Conservation (phyloP, 768 basidiomycete species). For the Mycena haematopus region DNA sequence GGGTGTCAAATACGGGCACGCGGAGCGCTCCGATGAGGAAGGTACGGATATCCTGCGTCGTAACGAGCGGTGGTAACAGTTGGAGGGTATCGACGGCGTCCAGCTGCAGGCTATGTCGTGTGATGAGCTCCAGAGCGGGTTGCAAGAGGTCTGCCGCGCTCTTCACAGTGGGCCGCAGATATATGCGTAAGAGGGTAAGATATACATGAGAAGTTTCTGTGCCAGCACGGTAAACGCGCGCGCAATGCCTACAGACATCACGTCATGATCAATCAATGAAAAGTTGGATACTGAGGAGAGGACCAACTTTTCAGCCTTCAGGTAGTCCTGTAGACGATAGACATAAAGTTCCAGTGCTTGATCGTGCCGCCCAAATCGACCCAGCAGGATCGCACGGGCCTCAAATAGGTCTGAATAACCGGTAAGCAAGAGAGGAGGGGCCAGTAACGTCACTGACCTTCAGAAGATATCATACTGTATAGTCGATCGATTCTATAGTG, state of each 20-base stretch:
- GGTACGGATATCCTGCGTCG: constrained; percentile 75
- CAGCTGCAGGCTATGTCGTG: constrained; percentile 81
- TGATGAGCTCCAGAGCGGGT: constrained; percentile 89
- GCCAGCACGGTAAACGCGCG: constrained; percentile 70
- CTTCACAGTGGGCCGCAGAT: constrained; percentile 74
- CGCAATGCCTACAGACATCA: constrained; percentile 76
- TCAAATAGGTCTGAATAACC: constrained; percentile 75
- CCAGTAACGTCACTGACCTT: constrained; percentile 57
- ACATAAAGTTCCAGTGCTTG: constrained; percentile 96
- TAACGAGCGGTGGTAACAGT: constrained; percentile 89
- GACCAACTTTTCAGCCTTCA: constrained; percentile 87
- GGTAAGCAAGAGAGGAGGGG: background rate
- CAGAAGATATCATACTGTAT: constrained; percentile 79
- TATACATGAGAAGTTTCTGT: constrained; percentile 71
- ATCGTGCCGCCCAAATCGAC: constrained; percentile 89
- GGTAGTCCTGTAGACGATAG: constrained; percentile 81
- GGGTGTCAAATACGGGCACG: constrained; percentile 70
- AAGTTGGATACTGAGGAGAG: background rate
- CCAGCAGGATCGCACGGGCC: constrained; percentile 90
- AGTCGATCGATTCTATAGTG: constrained; percentile 80
- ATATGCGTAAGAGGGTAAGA: constrained; percentile 84
- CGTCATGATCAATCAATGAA: constrained; percentile 4
- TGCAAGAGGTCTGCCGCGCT: constrained; percentile 63
- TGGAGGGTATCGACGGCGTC: constrained; percentile 84
- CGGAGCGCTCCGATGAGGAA: constrained; percentile 80